Percentiles rank a stretch among this genome's conserved stretches.
Evolutionary conservation across 768 basidiomycete species (phyloP).

Genomic region (Megacollybia marginata): DNA sequence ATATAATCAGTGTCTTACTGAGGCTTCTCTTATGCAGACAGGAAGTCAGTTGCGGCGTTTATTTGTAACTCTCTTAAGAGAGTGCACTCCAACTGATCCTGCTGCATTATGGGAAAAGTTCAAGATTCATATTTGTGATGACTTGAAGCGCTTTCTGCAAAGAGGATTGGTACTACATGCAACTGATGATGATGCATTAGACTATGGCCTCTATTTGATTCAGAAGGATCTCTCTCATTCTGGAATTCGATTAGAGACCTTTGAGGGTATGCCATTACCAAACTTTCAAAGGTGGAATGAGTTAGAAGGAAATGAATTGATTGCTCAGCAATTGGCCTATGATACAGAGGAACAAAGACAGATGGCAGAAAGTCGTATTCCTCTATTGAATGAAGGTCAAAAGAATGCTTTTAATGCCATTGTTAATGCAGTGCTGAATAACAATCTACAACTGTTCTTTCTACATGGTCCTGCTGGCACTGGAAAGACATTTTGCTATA

Average conservation of each 20-base stretch:
- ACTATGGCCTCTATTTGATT: no score
- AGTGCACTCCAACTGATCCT: conserved; percentile 27
- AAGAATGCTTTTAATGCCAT: conserved; percentile 20
- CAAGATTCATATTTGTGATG: no score
- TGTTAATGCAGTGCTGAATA: conserved; percentile 14
- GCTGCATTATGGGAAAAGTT: no score
- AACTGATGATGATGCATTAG: conserved; percentile 24
- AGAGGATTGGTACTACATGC: conserved; percentile 5
- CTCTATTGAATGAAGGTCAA: no score
- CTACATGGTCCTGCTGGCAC: conserved; percentile 38
- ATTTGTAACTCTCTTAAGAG: conserved; percentile 32
- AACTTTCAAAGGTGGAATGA: conserved; percentile 11
- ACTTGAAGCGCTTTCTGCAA: conserved; percentile 20
- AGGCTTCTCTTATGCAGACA: no score
- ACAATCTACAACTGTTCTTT: conserved; percentile 24
- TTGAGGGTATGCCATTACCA: conserved; percentile 12
- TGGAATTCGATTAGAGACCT: conserved; percentile 16
- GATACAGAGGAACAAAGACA: not conserved
- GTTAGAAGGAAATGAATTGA: no score
- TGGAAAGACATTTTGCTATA: no score
- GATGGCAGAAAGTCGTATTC: not conserved
- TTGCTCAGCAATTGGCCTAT: not conserved
- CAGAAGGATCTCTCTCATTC: conserved; percentile 17
- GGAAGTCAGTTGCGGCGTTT: conserved; percentile 23
- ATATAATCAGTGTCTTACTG: no score